Conservation (phyloP, 163 green algal species). For the Prototheca stagnorum region DNA sequence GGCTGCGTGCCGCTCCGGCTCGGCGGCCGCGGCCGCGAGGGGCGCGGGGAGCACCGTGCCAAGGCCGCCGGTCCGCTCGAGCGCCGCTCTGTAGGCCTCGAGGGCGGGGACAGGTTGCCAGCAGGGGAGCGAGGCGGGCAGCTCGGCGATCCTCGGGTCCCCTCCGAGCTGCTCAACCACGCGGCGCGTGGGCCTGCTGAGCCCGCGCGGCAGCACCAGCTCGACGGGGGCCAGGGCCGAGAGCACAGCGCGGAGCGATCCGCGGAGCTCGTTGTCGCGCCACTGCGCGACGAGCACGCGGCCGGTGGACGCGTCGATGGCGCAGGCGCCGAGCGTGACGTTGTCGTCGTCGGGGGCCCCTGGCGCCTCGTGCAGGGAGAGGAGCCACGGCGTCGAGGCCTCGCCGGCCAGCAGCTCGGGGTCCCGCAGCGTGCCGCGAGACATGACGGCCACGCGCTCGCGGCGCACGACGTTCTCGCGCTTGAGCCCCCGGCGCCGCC, state of each 20-base stretch:
- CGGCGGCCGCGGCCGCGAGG: background rate
- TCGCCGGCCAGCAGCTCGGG: conserved; percentile 67
- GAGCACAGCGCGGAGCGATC: conserved; percentile 55
- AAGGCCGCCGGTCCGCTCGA: background rate
- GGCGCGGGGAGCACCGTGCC: too few species aligned
- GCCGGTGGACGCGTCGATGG: conserved; percentile 62
- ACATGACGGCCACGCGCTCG: conserved; percentile 71
- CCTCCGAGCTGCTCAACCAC: conserved; percentile 26
- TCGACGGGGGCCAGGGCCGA: conserved; percentile 62
- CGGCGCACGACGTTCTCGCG: conserved; percentile 49
- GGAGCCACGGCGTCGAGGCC: conserved; percentile 49
- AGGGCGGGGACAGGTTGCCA: too few species aligned
- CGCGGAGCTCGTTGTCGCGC: conserved; percentile 51
- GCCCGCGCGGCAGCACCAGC: conserved; percentile 46
- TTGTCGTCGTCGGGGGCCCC: background rate
- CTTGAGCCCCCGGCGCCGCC: conserved; percentile 19
- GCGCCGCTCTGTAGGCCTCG: too few species aligned
- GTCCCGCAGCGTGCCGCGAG: conserved; percentile 72
- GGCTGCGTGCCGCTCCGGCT: background rate
- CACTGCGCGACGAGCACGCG: conserved; percentile 63
- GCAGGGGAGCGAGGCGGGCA: too few species aligned
- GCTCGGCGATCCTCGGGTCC: conserved; percentile 25
- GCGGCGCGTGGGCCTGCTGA: conserved; percentile 24
- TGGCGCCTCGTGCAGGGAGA: conserved; percentile 37
- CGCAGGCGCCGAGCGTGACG: conserved; percentile 40